Evolutionary conservation across 2,329 filamentous ascomycete species (phyloP), one percentile per base, ranked within the genome.

Genomic region (Hymenotorrendiella dingleyae): DNA sequence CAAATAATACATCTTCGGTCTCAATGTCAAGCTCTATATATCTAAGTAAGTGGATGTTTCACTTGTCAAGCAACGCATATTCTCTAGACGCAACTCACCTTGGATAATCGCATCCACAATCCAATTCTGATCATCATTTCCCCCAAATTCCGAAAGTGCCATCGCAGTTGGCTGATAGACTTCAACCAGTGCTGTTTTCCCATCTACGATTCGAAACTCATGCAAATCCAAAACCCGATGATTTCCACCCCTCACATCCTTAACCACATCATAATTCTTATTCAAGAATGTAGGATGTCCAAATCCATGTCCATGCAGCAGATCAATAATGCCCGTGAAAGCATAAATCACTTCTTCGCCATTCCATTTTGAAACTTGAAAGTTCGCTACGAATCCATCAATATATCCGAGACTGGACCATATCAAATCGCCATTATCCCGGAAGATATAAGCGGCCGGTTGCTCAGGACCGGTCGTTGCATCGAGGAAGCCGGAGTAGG

Each of bases 361-460:
- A 33, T 70, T 67, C 66, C 66, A 76, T 6, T 63, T 62, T 0
- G 61, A 68, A 2, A 64, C 65, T 46, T 72, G 73, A 58, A 78
- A 76, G 36, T 51, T 76, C 48, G 68, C 67, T 1, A 67, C 57
- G 68, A 72, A 76, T 54, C 70, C 70, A 27, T 66, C 68, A 49
- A 68, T 74, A 50, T 70, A 68, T 4, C 66, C 67, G 38, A 73
- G 73, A 3, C 74, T 71, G 1, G 73, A 77, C 74, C 73, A 78
- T 17, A 78, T 62, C 0, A 78, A 62, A 38, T 77, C 72, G 1
- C 74, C 74, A 23, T 72, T 59, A 50, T 74, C 67, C 6, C 66
- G 64, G 50, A 76, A 70, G 49, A 78, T 78, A 54, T 78, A 78
- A 0, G 73, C 69, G 0, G 63, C 72, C 1, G 71, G 64, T 55